Conservation (phyloP, 345 rosid species). For the Lepidium sativum region DNA sequence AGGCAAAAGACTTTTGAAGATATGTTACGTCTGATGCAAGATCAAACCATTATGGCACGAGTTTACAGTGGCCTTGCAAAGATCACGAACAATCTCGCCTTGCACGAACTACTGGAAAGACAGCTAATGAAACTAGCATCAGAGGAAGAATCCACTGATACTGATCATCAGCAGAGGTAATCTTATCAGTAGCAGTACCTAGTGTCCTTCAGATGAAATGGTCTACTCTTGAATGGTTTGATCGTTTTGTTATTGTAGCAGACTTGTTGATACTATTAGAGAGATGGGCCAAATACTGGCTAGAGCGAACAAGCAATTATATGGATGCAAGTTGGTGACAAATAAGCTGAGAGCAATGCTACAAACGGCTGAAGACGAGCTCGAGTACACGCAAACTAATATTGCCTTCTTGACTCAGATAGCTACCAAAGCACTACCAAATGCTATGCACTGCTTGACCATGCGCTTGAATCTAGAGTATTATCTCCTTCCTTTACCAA, state of each 20-base stretch:
- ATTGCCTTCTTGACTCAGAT: slow-evolving; percentile 77
- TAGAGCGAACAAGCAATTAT: slow-evolving; percentile 57
- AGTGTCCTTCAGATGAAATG: not conserved
- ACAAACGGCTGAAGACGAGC: slow-evolving; percentile 78
- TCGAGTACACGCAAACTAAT: slow-evolving; percentile 68
- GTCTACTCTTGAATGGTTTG: not conserved
- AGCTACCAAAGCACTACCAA: slow-evolving; percentile 77
- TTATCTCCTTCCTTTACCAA: slow-evolving; percentile 62
- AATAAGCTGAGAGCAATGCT: slow-evolving; percentile 94
- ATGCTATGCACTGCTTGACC: slow-evolving; percentile 87
- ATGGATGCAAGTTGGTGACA: slow-evolving; percentile 78
- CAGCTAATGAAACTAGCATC: slow-evolving; percentile 50
- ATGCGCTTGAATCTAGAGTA: slow-evolving; percentile 88
- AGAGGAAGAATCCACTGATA: slow-evolving; percentile 52
- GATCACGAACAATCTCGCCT: slow-evolving; percentile 46
- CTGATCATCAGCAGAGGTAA: slow-evolving; percentile 67
- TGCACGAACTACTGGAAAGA: slow-evolving; percentile 56
- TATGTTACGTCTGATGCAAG: slow-evolving; percentile 59
- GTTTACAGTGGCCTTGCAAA: slow-evolving; percentile 70
- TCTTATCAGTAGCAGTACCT: not conserved
- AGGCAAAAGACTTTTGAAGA: slow-evolving; percentile 51
- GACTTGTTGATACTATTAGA: slow-evolving; percentile 66
- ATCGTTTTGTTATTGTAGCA: slow-evolving; percentile 11
- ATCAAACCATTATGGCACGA: slow-evolving; percentile 89
- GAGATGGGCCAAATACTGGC: slow-evolving; percentile 71